These are phyloP conservation scores for Curvularia sp. DNA, from an alignment of 2,329 filamentous ascomycete species.

Conservation along the genomic window DNA sequence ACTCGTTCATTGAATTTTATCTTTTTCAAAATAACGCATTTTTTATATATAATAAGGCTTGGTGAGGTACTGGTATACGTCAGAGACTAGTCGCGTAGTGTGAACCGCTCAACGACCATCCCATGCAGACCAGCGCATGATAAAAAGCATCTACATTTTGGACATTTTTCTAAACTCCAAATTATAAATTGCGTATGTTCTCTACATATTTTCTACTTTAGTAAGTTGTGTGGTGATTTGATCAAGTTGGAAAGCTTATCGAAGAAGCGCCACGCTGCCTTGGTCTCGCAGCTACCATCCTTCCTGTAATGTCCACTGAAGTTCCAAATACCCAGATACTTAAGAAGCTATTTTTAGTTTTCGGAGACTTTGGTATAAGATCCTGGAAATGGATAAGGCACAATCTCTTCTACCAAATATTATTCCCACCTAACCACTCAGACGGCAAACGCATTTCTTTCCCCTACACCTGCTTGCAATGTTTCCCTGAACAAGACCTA, in stretches of 20 bases:
- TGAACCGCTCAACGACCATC: neutral
- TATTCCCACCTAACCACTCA: too few relatives aligned
- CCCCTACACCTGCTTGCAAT: too few relatives aligned
- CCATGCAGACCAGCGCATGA: neutral
- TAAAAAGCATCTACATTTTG: neutral
- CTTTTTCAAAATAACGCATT: neutral
- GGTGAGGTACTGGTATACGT: neutral
- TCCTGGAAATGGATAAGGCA: too few relatives aligned
- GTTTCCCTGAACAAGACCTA: too few relatives aligned
- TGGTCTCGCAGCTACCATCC: neutral
- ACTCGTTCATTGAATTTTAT: neutral
- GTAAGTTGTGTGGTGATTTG: too few relatives aligned
- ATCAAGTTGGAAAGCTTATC: neutral
- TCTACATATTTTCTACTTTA: neutral
- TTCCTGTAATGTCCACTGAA: neutral
- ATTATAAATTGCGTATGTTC: neutral
- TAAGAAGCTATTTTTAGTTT: neutral
- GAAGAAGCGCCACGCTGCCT: neutral
- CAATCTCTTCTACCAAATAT: too few relatives aligned
- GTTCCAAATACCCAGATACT: neutral
- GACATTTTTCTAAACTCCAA: neutral
- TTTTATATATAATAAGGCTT: too few relatives aligned
- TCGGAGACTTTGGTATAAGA: too few relatives aligned
- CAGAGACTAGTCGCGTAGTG: neutral
- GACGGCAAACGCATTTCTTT: too few relatives aligned